Conservation (phyloP, 2,329 filamentous ascomycete species). For the Thielaviopsis punctulata region DNA sequence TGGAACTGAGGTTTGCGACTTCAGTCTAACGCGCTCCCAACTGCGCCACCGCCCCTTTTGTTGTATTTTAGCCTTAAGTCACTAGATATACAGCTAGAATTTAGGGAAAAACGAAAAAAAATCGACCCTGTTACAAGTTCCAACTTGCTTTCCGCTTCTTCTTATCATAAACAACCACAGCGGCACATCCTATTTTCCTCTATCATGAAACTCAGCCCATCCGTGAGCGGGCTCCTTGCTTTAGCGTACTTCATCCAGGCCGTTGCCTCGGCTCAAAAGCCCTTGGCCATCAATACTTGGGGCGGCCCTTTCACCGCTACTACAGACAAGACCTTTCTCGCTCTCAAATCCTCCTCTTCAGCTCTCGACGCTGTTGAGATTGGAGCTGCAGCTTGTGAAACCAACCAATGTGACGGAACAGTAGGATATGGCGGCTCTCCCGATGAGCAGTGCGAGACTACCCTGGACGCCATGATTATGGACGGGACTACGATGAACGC, state of each 20-base stretch:
- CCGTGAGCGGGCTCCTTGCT: neutral
- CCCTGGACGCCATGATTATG: constrained; percentile 42
- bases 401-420: constrained; percentile 34
- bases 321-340: constrained; percentile 31
- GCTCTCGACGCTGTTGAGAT: constrained; percentile 34
- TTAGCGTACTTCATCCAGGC: neutral
- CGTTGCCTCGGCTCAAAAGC: constrained; percentile 16
- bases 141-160: neutral
- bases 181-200: neutral
- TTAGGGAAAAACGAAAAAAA: too few species aligned
- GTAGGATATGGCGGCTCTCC: constrained; percentile 39
- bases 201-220: neutral
- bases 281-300: constrained; percentile 39
- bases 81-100: too few species aligned
- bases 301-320: constrained; percentile 32
- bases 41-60: constrained; percentile 10
- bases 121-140: too few species aligned
- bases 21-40: constrained; percentile 13
- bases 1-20: constrained; percentile 9
- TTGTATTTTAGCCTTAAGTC: neutral
- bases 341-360: constrained; percentile 20
- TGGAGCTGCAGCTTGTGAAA: constrained; percentile 35
- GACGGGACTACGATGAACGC: constrained; percentile 35
- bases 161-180: neutral
- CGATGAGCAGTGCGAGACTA: constrained; percentile 38